Evolutionary conservation across 805 yeast species (phyloP).

Genomic region (Maudiozyma pseudohumilis): DNA sequence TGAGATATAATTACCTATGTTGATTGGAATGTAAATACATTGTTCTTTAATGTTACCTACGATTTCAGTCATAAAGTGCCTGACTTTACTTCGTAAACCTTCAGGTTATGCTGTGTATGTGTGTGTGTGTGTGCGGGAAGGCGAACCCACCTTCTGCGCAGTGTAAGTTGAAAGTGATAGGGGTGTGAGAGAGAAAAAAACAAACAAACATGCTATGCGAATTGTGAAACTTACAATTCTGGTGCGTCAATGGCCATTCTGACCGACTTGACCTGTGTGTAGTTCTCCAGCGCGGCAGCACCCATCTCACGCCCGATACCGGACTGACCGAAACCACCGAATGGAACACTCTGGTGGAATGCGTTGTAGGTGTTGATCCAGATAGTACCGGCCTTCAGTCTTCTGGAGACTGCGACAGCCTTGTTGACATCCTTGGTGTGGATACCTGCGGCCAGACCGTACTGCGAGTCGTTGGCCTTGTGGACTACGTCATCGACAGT

Average conservation of each 20-base stretch:
- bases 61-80: constrained; percentile 7
- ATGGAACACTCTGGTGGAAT: constrained; percentile 79
- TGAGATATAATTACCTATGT: neutral
- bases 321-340: constrained; percentile 85
- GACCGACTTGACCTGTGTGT: constrained; percentile 81
- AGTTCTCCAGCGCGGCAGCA: constrained; percentile 72
- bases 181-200: no score
- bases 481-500: constrained; percentile 72
- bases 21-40: constrained; percentile 14
- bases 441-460: constrained; percentile 87
- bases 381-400: constrained; percentile 77
- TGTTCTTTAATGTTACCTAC: constrained; percentile 14
- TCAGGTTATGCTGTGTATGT: constrained; percentile 9
- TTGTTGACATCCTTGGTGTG: constrained; percentile 69
- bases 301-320: constrained; percentile 96
- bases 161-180: no score
- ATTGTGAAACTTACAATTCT: neutral
- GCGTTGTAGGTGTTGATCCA: constrained; percentile 90
- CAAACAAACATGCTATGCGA: neutral
- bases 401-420: constrained; percentile 65
- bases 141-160: no score
- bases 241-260: constrained; percentile 13
- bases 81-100: constrained; percentile 14
- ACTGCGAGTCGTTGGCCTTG: constrained; percentile 69
- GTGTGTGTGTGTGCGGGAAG: no score